Base-by-base conservation (phyloP, 208 protist genomes). In the Strigomonas oncopelti region DNA sequence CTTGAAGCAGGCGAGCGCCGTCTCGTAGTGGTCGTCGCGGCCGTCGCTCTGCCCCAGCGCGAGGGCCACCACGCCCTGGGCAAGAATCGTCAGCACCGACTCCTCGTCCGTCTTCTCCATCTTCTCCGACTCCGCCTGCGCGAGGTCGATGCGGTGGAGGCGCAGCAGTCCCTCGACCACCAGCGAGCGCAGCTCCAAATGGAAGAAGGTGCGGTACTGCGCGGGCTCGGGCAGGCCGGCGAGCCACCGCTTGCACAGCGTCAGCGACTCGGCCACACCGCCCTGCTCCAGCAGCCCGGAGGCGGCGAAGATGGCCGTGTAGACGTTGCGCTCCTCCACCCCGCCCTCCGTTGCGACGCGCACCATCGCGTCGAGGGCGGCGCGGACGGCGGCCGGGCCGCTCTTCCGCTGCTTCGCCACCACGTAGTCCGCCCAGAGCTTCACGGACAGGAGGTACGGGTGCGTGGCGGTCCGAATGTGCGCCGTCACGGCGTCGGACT, bases 31-130 rank as follows among this genome's bases (percentile, higher is more conserved):
- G 20, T 82, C 74, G 20, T 38, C 14, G 7, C 54, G 5, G 24
- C 65, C 78, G 63, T 84, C 71, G 22, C 51, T 24, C 20, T 77
- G 67, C 1, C 77, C 93, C 42, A 84, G 73, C 51, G 86, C 72
- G 13, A 97, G 63, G 25, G 65, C 54, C 7, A 93, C 83, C 29
- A 85, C 71, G 45, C 90, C 91, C 3, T 64, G 65, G 52, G 74
- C 78, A 20, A 97, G 65, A n/a, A 93, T 66, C 14, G 90, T 89
- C 13, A 92, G 29, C 11, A 88, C 67, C 2, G 89, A 80, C 65
- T 96, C 92, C 28, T 95, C 84, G 71, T 96, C 86, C 24, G 84
- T n/a, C 54, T 85, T 65, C 63, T 90, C 80, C 91, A 97, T 97
- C 20, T 27, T 60, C 46, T 81, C 75, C 22, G 94, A 75, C 73